phyloP scores from a whole-genome alignment of 352 stramenopile genomes.

The Phytophthora europaea region DNA sequence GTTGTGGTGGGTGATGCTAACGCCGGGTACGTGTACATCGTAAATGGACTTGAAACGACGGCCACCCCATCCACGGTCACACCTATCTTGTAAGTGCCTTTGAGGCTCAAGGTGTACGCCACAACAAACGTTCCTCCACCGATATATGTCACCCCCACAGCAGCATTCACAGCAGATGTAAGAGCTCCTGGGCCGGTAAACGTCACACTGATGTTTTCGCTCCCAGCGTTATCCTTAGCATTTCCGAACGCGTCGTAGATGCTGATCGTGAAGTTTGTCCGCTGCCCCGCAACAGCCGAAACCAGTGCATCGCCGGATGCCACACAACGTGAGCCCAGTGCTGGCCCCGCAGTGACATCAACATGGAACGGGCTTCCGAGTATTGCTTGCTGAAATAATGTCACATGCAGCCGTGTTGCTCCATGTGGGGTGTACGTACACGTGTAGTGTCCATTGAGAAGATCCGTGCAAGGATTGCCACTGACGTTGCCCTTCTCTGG shows the following conservation, averaged over 20 bases:
- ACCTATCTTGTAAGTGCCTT: constrained; percentile 58
- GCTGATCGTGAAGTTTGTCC: constrained; percentile 57
- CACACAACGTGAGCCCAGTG: constrained; percentile 54
- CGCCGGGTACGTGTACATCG: constrained; percentile 65
- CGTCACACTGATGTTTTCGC: constrained; percentile 47
- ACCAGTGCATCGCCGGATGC: constrained; percentile 56
- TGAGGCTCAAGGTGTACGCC: constrained; percentile 50
- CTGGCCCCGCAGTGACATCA: constrained; percentile 56
- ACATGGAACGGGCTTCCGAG: constrained; percentile 63
- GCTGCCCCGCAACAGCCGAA: constrained; percentile 60
- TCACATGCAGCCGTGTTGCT: constrained; percentile 47
- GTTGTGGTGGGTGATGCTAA: constrained; percentile 51
- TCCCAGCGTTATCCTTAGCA: constrained; percentile 65
- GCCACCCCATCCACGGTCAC: constrained; percentile 55
- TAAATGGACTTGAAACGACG: constrained; percentile 62
- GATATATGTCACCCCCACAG: constrained; percentile 40
- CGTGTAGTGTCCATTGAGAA: constrained; percentile 66
- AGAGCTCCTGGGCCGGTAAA: constrained; percentile 50
- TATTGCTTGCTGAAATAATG: constrained; percentile 35
- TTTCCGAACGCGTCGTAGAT: constrained; percentile 74
- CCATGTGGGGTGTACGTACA: constrained; percentile 72
- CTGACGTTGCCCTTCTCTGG: constrained; percentile 44
- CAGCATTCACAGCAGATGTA: constrained; percentile 31
- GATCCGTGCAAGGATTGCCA: constrained; percentile 54
- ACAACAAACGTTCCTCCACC: constrained; percentile 52